Evolutionary conservation across 2,329 filamentous ascomycete species (phyloP), one percentile per base, ranked within the genome.

Genomic region (Ophiostoma novo-ulmi): DNA sequence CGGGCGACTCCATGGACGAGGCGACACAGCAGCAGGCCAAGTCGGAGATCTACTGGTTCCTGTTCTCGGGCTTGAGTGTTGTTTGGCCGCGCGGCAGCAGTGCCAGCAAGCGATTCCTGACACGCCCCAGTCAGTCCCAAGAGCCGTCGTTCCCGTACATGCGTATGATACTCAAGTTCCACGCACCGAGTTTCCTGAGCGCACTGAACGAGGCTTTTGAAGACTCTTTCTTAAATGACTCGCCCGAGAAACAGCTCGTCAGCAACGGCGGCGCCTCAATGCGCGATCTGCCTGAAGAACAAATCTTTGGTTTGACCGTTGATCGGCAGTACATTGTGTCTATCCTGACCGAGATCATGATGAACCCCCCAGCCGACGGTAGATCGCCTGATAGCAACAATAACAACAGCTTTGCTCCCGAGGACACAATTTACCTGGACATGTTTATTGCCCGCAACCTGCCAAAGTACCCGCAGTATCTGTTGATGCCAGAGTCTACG

Each of bases 391-490:
- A 31, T 48, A 44, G 13, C 41, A 44, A 44, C 38, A 39, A 22
- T 22, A 38, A 91, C 20, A 39, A 26, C 7, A 88, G 91, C 66
- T 98, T 97, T 79, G 86, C 88, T 0, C 80, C 89, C 0, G 88
- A 91, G 72, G 93, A 98, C 77, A 94, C 91, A 14, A 92, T 99
- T 70, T 99, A 97, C 79, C 86, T 99, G 64, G 93, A 99, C 80
- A 99, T 99, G 93, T 99, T 99, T 77, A 91, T 99, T 77, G 94
- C 95, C 22, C 89, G 95, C 70, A 99, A 97, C 77, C 82, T 99
- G 68, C 92, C 96, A 3, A 99, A 99, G 78, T 99, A 97, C 77
- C 93, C 94, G 0, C 94, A 98, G 78, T 97, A 97, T 76, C 89
- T 99, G 68, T 86, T 98, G 13, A 87, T 99, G 66, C 91, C 94